Evolutionary conservation across 2,329 filamentous ascomycete species (phyloP).

Genomic region (Elsinoe perseae): DNA sequence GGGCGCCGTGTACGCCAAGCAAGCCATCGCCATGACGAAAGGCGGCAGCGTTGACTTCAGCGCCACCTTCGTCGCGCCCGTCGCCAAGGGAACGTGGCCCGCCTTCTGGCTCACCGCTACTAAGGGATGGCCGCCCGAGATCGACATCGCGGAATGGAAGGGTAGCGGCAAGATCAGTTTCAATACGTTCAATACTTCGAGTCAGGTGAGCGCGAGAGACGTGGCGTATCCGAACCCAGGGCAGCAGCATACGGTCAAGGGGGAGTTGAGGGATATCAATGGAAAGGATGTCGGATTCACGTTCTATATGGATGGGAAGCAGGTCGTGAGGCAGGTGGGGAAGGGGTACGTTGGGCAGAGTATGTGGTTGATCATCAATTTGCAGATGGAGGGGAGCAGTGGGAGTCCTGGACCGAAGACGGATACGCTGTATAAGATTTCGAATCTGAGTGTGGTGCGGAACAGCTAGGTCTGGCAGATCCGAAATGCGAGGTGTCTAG

Average conservation of each 20-base stretch:
- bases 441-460: background rate
- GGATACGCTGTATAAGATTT: conserved; percentile 4
- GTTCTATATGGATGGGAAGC: conserved; percentile 47
- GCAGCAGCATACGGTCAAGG: conserved; percentile 45
- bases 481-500: no score
- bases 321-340: conserved; percentile 46
- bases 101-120: conserved; percentile 53
- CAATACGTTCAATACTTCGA: conserved; percentile 49
- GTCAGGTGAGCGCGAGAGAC: conserved; percentile 40
- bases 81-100: conserved; percentile 45
- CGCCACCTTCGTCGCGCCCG: conserved; percentile 35
- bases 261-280: conserved; percentile 46
- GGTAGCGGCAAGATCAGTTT: conserved; percentile 50
- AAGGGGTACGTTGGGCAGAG: conserved; percentile 40
- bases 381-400: conserved; percentile 29
- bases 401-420: background rate
- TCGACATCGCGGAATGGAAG: conserved; percentile 56
- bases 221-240: conserved; percentile 41
- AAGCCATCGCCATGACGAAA: conserved; percentile 34
- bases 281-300: conserved; percentile 46
- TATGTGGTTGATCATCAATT: conserved; percentile 29
- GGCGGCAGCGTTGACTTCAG: conserved; percentile 35
- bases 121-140: conserved; percentile 51
- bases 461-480: background rate
- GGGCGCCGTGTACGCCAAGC: conserved; percentile 40